These are phyloP conservation scores for Scedosporium dehoogii DNA, from an alignment of 2,329 filamentous ascomycete species.

Conservation along the genomic window DNA sequence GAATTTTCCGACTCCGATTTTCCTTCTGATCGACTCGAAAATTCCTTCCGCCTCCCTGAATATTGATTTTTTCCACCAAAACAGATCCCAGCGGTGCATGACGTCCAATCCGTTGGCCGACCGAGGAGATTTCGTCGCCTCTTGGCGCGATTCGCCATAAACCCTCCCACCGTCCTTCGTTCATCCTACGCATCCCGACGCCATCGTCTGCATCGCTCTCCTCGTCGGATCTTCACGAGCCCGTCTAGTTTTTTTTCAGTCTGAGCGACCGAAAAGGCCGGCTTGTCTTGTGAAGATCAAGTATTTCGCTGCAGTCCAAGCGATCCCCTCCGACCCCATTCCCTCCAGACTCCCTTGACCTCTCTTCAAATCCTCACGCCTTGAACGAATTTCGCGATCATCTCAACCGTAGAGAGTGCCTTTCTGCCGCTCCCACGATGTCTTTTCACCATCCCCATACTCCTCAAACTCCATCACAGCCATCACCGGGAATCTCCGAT, in stretches of 20 bases:
- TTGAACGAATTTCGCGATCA: neutral
- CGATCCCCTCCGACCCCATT: too few relatives aligned
- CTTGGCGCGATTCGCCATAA: conserved; percentile 7
- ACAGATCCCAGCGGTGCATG: conserved; percentile 2
- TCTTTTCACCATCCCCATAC: conserved; percentile 54
- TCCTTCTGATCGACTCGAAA: neutral
- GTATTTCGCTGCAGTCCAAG: too few relatives aligned
- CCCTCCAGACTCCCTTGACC: neutral
- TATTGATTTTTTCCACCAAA: neutral
- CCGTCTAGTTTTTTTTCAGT: neutral
- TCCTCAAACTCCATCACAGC: conserved; percentile 56
- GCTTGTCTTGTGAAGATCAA: too few relatives aligned
- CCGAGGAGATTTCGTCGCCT: conserved; percentile 7
- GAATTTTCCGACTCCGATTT: neutral
- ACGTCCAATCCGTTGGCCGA: conserved; percentile 5
- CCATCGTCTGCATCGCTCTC: neutral
- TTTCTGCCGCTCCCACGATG: conserved; percentile 35
- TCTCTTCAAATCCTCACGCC: neutral
- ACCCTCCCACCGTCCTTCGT: neutral
- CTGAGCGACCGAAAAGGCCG: too few relatives aligned
- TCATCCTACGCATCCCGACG: neutral
- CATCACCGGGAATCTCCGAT: conserved; percentile 46
- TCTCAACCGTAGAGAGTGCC: conserved; percentile 7
- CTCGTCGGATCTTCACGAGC: neutral
- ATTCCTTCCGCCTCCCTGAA: neutral